These are phyloP conservation scores for Scheffersomyces lignosus DNA, from an alignment of 805 yeast genomes.

Conservation along the genomic window DNA sequence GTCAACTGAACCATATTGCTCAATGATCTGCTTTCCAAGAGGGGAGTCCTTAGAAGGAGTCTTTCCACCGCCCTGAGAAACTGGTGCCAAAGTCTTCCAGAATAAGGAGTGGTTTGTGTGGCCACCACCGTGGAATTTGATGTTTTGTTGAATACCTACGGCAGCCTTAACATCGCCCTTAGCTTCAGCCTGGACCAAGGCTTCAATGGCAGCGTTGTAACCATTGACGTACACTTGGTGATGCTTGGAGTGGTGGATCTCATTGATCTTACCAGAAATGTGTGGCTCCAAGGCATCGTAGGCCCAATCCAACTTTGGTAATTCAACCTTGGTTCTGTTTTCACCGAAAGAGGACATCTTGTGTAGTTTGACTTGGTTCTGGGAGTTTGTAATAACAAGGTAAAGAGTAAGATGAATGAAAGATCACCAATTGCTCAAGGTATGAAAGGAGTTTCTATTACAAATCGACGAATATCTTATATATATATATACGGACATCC, in stretches of 20 bases:
- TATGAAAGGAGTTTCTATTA: too few species aligned
- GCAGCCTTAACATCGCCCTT: constrained; percentile 41
- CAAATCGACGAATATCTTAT: too few species aligned
- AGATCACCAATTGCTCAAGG: too few species aligned
- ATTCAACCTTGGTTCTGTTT: constrained; percentile 7
- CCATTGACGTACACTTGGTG: constrained; percentile 52
- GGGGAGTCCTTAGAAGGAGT: constrained; percentile 25
- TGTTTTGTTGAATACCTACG: constrained; percentile 44
- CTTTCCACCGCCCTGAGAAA: constrained; percentile 39
- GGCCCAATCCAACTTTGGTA: constrained; percentile 49
- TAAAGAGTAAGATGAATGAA: too few species aligned
- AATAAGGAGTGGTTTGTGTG: constrained; percentile 51
- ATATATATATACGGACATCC: too few species aligned
- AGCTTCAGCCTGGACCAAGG: constrained; percentile 33
- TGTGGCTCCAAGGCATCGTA: constrained; percentile 50
- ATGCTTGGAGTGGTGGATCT: constrained; percentile 49
- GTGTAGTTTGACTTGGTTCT: too few species aligned
- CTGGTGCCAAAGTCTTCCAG: constrained; percentile 51
- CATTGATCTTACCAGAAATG: constrained; percentile 47
- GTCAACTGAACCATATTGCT: constrained; percentile 48
- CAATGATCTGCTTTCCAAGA: constrained; percentile 36
- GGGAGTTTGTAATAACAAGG: too few species aligned
- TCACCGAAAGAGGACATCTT: background rate
- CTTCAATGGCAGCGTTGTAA: constrained; percentile 45
- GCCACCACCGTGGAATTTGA: constrained; percentile 54